Evolutionary conservation across 106 monocot genomes (phyloP), one percentile per base, ranked within the genome.

Genomic region (Platanthera zijinensis): DNA sequence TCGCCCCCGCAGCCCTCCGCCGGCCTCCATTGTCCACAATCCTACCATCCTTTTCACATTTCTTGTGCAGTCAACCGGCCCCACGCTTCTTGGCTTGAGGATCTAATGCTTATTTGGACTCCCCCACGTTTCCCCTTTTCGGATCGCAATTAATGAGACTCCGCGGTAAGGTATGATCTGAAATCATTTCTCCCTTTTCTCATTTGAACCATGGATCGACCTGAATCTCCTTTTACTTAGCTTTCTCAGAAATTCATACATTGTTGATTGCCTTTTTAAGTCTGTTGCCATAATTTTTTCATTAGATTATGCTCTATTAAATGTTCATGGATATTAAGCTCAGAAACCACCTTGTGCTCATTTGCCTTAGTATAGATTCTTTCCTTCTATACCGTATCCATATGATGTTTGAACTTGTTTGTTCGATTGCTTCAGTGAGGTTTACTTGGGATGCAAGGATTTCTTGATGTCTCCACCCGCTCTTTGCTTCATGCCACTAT

Each of bases 381-480:
- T 59, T 19, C 18, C 59, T 25, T 25, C 25, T 25, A 25, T 25
- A 25, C 25, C 25, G 0, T 0, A 25, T 25, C 25, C 25, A 25
- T 25, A 25, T 25, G 25, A 25, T 25, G 25, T 25, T 25, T 25
- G 59, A 59, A 19, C 17, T 6, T 59, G 59, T 19, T 59, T 59
- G 18, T 59, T 59, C 19, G 59, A 59, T 18, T 59, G 18, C 5
- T 1, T 59, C 59, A 7, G 59, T 18, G 59, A 15, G 4, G n/a
- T 59, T 59, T 57, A 11, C 48, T 76, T 17, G 50, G 25, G 72
- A 48, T 82, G 77, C 77, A 77, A 72, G 77, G 52, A 71, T 82
- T 25, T 18, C 51, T 72, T 22, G 70, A 71, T 61, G 30, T 57
- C 15, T 12, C 39, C 28, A 21, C 66, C 51, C 66, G 18, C 8